These are phyloP conservation scores for Pythium phragmiticola DNA, from an alignment of 352 stramenopile species.

Conservation along the genomic window DNA sequence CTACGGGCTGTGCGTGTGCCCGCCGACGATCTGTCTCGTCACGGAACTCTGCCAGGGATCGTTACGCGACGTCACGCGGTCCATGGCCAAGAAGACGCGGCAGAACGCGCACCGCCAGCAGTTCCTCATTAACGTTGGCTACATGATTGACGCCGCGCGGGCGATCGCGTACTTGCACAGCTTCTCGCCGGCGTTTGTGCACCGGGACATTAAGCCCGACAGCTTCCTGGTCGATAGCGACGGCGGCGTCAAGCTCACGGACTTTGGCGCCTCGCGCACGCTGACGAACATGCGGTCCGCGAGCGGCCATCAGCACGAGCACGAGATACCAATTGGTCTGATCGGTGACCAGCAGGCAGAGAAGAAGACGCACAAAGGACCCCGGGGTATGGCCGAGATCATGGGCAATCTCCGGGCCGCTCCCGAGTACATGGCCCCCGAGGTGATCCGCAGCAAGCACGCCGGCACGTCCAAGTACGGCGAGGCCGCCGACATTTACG, in stretches of 20 bases:
- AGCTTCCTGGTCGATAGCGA: constrained; percentile 62
- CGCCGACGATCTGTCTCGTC: constrained; percentile 53
- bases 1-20: constrained; percentile 52
- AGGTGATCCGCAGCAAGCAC: constrained; percentile 41
- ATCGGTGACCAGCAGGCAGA: not conserved
- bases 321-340: constrained; percentile 3
- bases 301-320: constrained; percentile 19
- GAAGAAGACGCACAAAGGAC: constrained; percentile 3
- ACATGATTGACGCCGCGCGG: constrained; percentile 46
- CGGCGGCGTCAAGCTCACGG: constrained; percentile 46
- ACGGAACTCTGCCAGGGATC: constrained; percentile 52
- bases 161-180: constrained; percentile 50
- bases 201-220: constrained; percentile 50
- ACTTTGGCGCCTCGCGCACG: constrained; percentile 55
- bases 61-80: constrained; percentile 28
- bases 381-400: constrained; percentile 9
- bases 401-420: constrained; percentile 34
- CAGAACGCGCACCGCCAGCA: constrained; percentile 26
- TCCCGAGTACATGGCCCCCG: constrained; percentile 56
- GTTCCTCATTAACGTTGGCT: constrained; percentile 35
- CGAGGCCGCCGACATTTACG: constrained; percentile 50
- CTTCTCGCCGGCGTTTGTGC: constrained; percentile 49
- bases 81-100: constrained; percentile 13
- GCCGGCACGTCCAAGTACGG: constrained; percentile 31
- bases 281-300: constrained; percentile 12